These are phyloP conservation scores for Litsea cubeba DNA, from an alignment of 164 flowering plant genomes.

Conservation along the genomic window DNA sequence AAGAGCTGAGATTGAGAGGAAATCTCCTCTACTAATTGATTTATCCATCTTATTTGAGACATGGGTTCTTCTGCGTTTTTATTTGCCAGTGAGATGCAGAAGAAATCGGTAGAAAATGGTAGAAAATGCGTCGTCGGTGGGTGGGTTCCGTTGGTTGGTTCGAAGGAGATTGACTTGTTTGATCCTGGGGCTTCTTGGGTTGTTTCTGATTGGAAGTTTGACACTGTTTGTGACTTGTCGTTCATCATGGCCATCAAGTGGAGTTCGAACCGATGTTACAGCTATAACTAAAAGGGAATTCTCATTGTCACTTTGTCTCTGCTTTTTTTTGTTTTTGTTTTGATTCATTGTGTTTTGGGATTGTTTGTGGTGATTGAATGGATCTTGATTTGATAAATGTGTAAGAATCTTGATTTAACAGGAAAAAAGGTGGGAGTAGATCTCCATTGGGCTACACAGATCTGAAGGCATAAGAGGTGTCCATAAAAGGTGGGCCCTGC, in stretches of 20 bases:
- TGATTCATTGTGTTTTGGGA: not conserved
- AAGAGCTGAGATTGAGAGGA: constrained; percentile 3
- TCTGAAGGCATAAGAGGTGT: too few relatives aligned
- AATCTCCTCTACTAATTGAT: constrained; percentile 5
- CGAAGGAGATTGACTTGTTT: too few relatives aligned
- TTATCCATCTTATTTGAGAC: constrained; percentile 20
- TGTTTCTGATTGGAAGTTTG: not conserved
- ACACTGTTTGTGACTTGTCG: not conserved
- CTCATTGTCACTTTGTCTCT: not conserved
- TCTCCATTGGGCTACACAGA: too few relatives aligned
- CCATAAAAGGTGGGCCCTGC: too few relatives aligned
- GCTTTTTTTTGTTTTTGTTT: not conserved
- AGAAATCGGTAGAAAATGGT: too few relatives aligned
- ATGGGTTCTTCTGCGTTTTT: constrained; percentile 19
- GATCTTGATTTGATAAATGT: not conserved
- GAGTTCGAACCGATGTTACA: not conserved
- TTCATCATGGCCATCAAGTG: not conserved
- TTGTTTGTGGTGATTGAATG: not conserved
- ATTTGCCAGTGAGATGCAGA: too few relatives aligned
- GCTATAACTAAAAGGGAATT: not conserved
- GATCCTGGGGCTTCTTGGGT: too few relatives aligned
- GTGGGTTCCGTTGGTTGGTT: too few relatives aligned
- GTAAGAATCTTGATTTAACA: not conserved
- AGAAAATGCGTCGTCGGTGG: too few relatives aligned
- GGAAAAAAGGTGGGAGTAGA: too few relatives aligned